phyloP scores from a whole-genome alignment of 1,284 basidiomycete species.

The Rhizoctonia solani region DNA sequence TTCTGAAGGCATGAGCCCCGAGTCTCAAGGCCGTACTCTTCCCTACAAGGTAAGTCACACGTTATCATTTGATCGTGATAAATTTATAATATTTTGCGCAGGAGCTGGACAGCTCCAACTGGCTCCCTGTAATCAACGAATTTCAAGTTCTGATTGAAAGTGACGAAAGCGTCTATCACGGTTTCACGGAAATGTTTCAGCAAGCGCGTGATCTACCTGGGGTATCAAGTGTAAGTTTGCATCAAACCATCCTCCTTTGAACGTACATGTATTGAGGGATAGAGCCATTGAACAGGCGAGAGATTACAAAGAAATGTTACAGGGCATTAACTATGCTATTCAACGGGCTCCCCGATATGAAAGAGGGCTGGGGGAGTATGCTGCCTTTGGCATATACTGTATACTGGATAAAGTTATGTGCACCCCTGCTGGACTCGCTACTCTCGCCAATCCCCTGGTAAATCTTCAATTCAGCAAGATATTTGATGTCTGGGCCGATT shows the following conservation, averaged over 20 bases:
- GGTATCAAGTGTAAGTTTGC: not conserved
- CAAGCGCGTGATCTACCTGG: slow-evolving; percentile 38
- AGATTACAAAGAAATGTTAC: not conserved
- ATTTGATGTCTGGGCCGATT: slow-evolving; percentile 43
- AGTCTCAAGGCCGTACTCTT: too few relatives aligned
- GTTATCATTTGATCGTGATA: not conserved
- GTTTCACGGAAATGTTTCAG: slow-evolving; percentile 51
- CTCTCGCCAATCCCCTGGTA: not conserved
- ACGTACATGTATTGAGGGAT: not conserved
- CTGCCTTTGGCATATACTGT: too few relatives aligned
- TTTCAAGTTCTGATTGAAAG: slow-evolving; percentile 52
- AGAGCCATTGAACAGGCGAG: not conserved
- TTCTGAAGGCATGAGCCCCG: too few relatives aligned
- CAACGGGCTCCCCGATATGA: not conserved
- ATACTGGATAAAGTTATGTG: not conserved
- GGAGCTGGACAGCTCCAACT: not conserved
- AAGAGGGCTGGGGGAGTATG: not conserved
- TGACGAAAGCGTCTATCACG: slow-evolving; percentile 48
- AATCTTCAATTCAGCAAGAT: slow-evolving; percentile 24
- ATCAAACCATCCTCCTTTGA: not conserved
- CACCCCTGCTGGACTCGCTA: slow-evolving; percentile 1
- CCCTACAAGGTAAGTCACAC: not conserved
- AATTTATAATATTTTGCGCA: not conserved
- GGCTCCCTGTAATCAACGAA: slow-evolving; percentile 47
- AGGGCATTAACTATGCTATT: not conserved